Evolutionary conservation across 2,329 filamentous ascomycete species (phyloP), one percentile per base, ranked within the genome.

Genomic region (Aureobasidium sp.): DNA sequence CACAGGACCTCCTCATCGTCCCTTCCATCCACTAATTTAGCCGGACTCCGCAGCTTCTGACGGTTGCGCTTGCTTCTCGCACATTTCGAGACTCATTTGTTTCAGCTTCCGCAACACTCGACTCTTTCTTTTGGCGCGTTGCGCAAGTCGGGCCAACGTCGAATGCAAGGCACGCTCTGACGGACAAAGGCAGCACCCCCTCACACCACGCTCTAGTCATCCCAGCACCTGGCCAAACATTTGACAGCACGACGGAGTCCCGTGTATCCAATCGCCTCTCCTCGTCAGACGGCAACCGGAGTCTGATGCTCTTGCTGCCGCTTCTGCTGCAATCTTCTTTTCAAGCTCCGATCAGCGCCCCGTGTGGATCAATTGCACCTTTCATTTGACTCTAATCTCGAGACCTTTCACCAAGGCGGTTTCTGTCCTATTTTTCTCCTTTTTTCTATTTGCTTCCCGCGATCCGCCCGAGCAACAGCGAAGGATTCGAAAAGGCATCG

Each of bases 111-210:
- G 60, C 39, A 46, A 55, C 60, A 47, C 60, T 55, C 51, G 29
- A 46, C 17, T 61, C 52, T 47, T 34, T 36, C 24, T 34, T 51
- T 60, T 37, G 34, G 57, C 61, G 55, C 53, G 61, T 63, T 56
- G 61, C 46, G 53, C 61, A 63, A 41, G 32, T 43, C 46, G 53
- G 47, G 32, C 53, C 55, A 60, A 44, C 59, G 61, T 63, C 50
- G 62, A 56, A 65, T 63, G 64, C 64, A 65, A 65, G 64, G 64
- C 57, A 65, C 64, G 52, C 32, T 59, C 56, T 60, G 41, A 63
- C 56, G 59, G 55, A 63, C 61, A 65, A 63, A 62, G 57, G 44
- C 57, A 60, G 51, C 52, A 61, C 51, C 50, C 48, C 63, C 61
- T 63, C 55, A 53, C 61, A 59, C 60, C 61, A 63, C 56, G 48